A percentile compares a stretch with the other conserved stretches of the same genome.
phyloP scores from a whole-genome alignment of 2,329 filamentous ascomycete genomes.

The Calonectria hawksworthii region DNA sequence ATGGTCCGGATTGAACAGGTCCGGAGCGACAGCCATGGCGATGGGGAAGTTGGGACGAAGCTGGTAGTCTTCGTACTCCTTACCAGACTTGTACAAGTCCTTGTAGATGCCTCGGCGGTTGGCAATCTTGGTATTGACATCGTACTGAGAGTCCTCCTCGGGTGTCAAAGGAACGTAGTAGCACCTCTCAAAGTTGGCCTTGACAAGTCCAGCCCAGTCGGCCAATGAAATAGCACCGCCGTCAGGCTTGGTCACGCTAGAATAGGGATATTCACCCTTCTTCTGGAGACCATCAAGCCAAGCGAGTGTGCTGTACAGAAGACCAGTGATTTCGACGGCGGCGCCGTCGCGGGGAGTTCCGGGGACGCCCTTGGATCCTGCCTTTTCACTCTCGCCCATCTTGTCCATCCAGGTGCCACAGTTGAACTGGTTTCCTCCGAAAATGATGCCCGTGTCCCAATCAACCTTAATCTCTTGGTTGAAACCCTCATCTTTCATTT shows the following conservation, averaged over 20 bases:
- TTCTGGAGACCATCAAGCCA: slow-evolving; percentile 82
- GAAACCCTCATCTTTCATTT: slow-evolving; percentile 95
- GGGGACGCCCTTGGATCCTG: slow-evolving; percentile 91
- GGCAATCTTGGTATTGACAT: slow-evolving; percentile 83
- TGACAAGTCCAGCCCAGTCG: slow-evolving; percentile 85
- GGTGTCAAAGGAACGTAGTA: slow-evolving; percentile 85
- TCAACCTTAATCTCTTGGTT: slow-evolving; percentile 92
- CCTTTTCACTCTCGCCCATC: slow-evolving; percentile 97
- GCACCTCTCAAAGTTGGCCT: slow-evolving; percentile 89
- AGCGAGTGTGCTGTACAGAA: slow-evolving; percentile 88
- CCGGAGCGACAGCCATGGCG: slow-evolving; percentile 93
- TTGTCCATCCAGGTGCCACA: slow-evolving; percentile 99
- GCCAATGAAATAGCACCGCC: slow-evolving; percentile 75
- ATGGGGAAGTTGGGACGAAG: slow-evolving; percentile 94
- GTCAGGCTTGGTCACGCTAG: slow-evolving; percentile 77
- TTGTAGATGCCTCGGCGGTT: slow-evolving; percentile 98
- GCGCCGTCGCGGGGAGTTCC: slow-evolving; percentile 98
- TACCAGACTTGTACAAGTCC: slow-evolving; percentile 92
- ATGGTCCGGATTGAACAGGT: slow-evolving; percentile 84
- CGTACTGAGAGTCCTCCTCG: slow-evolving; percentile 81
- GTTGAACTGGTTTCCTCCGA: slow-evolving; percentile 93
- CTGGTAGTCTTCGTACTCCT: slow-evolving; percentile 98
- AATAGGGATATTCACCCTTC: slow-evolving; percentile 79
- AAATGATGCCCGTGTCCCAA: slow-evolving; percentile 90
- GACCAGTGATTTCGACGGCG: slow-evolving; percentile 93